A percentile compares a stretch with the other conserved stretches of the same genome.
Conservation (phyloP, 2,329 filamentous ascomycete genomes). For the Helotiales sp. region DNA sequence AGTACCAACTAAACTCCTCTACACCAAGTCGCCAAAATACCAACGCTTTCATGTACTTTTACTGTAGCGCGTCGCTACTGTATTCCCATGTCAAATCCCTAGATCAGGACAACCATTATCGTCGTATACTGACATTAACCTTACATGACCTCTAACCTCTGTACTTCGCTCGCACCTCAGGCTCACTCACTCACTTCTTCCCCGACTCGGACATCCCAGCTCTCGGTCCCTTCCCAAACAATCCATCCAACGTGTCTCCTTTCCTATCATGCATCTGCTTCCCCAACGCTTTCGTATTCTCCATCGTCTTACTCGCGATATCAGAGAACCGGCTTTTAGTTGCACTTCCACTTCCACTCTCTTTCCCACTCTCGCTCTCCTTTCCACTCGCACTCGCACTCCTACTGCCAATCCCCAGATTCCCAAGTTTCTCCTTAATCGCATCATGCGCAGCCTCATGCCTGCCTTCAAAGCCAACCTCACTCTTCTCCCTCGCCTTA, state of each 20-base stretch:
- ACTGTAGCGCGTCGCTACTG: background rate
- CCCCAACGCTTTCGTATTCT: conserved; percentile 26
- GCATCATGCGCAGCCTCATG: conserved; percentile 4
- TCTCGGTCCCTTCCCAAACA: conserved; percentile 24
- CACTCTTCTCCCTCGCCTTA: conserved; percentile 26
- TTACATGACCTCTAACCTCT: no score
- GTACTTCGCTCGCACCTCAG: no score
- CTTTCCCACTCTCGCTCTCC: conserved; percentile 5
- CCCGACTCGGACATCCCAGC: conserved; percentile 13
- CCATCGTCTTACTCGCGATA: conserved; percentile 28
- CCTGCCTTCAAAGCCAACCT: no score
- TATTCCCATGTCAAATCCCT: background rate
- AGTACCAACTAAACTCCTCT: background rate
- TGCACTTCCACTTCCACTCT: background rate
- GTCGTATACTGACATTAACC: background rate
- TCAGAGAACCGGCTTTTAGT: conserved; percentile 25
- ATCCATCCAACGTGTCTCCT: conserved; percentile 15
- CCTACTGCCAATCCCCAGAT: background rate
- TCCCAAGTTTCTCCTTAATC: conserved; percentile 13
- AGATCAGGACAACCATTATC: background rate
- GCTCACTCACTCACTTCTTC: conserved; percentile 1
- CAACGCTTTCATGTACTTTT: background rate
- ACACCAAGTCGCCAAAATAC: background rate
- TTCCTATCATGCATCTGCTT: conserved; percentile 23
- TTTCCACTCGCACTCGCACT: background rate